These are phyloP conservation scores for Talaromyces atroroseus DNA, from an alignment of 2,329 filamentous ascomycete genomes.

Conservation along the genomic window DNA sequence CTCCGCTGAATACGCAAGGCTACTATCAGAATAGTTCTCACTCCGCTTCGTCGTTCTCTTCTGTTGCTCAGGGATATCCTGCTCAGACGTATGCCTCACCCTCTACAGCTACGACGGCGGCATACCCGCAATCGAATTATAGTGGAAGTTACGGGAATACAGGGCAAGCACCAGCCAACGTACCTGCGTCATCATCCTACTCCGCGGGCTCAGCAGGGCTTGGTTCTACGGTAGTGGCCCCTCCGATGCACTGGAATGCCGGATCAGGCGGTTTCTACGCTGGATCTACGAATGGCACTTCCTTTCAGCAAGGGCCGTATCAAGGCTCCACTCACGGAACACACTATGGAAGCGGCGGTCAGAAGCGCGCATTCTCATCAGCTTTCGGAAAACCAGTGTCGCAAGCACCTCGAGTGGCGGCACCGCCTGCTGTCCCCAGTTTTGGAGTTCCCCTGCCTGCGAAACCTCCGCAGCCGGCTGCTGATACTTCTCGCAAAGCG, in stretches of 20 bases:
- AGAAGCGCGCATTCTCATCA: constrained; percentile 34
- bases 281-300: constrained; percentile 27
- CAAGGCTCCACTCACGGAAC: constrained; percentile 18
- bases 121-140: constrained; percentile 4
- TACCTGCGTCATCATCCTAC: background rate
- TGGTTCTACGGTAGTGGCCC: constrained; percentile 45
- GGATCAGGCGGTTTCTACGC: constrained; percentile 45
- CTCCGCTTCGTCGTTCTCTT: background rate
- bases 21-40: background rate
- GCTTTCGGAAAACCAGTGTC: constrained; percentile 32
- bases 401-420: constrained; percentile 27
- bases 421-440: constrained; percentile 41
- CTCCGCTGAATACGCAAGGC: constrained; percentile 10
- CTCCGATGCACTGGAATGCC: constrained; percentile 50
- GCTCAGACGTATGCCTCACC: background rate
- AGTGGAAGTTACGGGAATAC: background rate
- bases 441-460: constrained; percentile 40
- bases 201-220: background rate
- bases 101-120: background rate
- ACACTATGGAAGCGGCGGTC: constrained; percentile 16
- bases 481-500: constrained; percentile 27
- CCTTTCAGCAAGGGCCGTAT: constrained; percentile 13
- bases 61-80: constrained; percentile 22
- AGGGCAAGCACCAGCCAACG: background rate
- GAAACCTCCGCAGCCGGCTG: constrained; percentile 35